Percentiles rank a stretch among this genome's conserved stretches.
These are phyloP conservation scores for Orychophragmus violaceus DNA, from an alignment of 345 rosid species.

Conservation along the genomic window DNA sequence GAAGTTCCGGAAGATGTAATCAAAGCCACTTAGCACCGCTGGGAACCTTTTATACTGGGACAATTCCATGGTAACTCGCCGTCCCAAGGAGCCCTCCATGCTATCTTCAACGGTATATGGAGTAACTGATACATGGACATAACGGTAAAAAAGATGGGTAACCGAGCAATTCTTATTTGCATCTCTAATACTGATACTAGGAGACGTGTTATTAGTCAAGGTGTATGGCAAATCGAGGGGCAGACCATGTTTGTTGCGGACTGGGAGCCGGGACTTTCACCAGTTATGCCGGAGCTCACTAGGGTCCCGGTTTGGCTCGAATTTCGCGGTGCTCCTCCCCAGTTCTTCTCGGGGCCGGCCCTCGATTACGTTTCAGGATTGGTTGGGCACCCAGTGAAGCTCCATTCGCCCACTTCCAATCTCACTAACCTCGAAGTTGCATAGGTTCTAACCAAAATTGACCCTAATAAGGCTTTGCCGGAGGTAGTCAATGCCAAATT, in stretches of 20 bases:
- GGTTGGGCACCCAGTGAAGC: neutral
- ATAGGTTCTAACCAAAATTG: neutral
- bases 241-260: neutral
- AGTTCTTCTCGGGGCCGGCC: too few relatives aligned
- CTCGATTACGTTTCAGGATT: neutral
- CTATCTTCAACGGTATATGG: neutral
- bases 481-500: neutral
- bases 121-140: neutral
- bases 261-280: neutral
- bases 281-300: neutral
- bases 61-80: neutral
- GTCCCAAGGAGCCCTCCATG: neutral
- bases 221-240: neutral
- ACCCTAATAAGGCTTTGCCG: neutral
- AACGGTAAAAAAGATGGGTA: neutral
- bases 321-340: too few relatives aligned
- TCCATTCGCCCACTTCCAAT: neutral
- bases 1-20: neutral
- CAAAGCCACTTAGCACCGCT: neutral
- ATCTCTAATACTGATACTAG: neutral
- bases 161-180: neutral
- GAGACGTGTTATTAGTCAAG: neutral
- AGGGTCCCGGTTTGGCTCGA: too few relatives aligned
- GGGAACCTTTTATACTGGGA: neutral
- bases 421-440: neutral